These are phyloP conservation scores for Paraphaeosphaeria sporulosa DNA, from an alignment of 2,329 filamentous ascomycete genomes.

Conservation along the genomic window DNA sequence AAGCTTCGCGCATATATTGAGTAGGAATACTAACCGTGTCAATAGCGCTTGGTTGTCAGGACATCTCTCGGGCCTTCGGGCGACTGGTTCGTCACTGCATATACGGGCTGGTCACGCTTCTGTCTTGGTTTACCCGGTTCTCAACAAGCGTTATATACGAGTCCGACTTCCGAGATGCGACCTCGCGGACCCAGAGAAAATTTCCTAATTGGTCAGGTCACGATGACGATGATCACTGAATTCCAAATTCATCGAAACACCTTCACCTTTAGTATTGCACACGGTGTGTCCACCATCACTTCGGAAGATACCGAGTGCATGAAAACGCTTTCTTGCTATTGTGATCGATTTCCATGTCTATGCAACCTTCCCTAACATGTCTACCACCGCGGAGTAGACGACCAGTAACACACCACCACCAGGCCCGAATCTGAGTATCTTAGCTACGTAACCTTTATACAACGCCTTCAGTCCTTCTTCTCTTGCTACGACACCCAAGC, in stretches of 20 bases:
- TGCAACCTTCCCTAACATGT: slow-evolving; percentile 28
- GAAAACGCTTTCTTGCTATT: not conserved
- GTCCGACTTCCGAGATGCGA: slow-evolving; percentile 5
- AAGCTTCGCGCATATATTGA: slow-evolving; percentile 19
- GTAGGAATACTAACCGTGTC: slow-evolving; percentile 19
- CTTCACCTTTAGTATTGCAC: not conserved
- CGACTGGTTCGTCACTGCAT: not conserved
- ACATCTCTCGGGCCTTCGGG: slow-evolving; percentile 10
- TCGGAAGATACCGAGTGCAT: not conserved
- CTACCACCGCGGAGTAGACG: slow-evolving; percentile 38
- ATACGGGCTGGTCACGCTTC: slow-evolving; percentile 4
- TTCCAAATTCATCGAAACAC: not conserved
- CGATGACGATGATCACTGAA: not conserved
- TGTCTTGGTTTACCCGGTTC: slow-evolving; percentile 13
- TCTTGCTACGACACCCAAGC: slow-evolving; percentile 33
- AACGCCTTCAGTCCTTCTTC: slow-evolving; percentile 39
- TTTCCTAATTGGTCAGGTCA: not conserved
- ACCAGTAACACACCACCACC: slow-evolving; percentile 40
- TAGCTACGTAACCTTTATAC: slow-evolving; percentile 43
- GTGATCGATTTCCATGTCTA: slow-evolving; percentile 4
- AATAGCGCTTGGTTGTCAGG: not conserved
- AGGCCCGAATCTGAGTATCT: slow-evolving; percentile 41
- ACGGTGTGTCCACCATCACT: not conserved
- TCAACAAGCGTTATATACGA: not conserved
- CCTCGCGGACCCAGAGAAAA: not conserved